A percentile compares a stretch with the other conserved stretches of the same genome.
Evolutionary conservation across 352 stramenopile genomes (phyloP).

Genomic region (Globisporangium orthogonon): DNA sequence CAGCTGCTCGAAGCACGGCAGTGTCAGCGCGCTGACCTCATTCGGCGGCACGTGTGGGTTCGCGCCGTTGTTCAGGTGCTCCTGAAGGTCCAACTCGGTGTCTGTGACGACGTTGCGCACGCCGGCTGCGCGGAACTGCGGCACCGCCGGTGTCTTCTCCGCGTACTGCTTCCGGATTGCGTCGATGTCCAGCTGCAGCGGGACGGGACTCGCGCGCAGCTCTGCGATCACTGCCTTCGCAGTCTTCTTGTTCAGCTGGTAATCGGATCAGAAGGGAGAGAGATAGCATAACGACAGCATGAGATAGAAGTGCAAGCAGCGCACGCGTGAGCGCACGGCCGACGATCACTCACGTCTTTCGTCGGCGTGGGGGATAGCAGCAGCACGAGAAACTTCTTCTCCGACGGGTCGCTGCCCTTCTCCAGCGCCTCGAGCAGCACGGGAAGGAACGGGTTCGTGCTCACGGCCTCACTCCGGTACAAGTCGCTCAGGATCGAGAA

Average conservation of each 20-base stretch:
- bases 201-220: conserved; percentile 43
- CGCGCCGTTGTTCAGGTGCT: conserved; percentile 75
- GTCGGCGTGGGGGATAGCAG: conserved; percentile 43
- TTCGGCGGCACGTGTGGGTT: conserved; percentile 63
- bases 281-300: neutral
- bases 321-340: neutral
- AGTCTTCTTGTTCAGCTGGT: conserved; percentile 57
- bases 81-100: conserved; percentile 75
- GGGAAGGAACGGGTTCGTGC: conserved; percentile 84
- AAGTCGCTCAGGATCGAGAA: conserved; percentile 84
- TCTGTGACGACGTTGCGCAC: conserved; percentile 78
- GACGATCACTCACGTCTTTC: conserved; percentile 39
- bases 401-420: conserved; percentile 53
- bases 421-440: conserved; percentile 84
- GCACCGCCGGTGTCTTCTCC: conserved; percentile 68
- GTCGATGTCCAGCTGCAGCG: conserved; percentile 56
- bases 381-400: conserved; percentile 77
- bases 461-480: conserved; percentile 68
- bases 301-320: neutral
- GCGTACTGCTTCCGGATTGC: conserved; percentile 57
- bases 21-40: conserved; percentile 58
- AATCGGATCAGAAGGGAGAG: conserved; percentile 2
- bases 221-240: conserved; percentile 65
- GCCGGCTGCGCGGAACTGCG: conserved; percentile 69
- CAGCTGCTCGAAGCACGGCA: conserved; percentile 67